A percentile compares a stretch with the other conserved stretches of the same genome.
phyloP scores from a whole-genome alignment of 768 basidiomycete genomes.

The Galerina marginata region DNA sequence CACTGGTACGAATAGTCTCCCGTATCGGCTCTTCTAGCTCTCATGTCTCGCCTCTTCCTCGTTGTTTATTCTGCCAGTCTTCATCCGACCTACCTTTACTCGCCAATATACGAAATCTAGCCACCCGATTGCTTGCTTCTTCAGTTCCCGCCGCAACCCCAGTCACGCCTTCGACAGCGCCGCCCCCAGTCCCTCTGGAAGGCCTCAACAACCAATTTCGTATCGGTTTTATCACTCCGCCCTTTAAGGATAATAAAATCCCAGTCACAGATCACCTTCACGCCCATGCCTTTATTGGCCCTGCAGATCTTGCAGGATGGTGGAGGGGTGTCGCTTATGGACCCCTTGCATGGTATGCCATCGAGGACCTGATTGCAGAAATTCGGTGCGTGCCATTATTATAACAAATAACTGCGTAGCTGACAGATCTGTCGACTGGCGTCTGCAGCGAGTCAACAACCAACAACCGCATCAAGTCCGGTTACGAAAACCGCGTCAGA shows the following conservation, averaged over 20 bases:
- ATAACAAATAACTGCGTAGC: background rate
- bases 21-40: background rate
- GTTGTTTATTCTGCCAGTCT: conserved; percentile 48
- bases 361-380: conserved; percentile 82
- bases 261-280: conserved; percentile 83
- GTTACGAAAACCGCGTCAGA: conserved; percentile 57
- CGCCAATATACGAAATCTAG: conserved; percentile 62
- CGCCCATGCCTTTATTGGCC: conserved; percentile 72
- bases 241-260: conserved; percentile 78
- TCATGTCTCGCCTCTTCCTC: background rate
- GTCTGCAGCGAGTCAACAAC: conserved; percentile 73
- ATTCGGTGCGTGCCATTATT: conserved; percentile 56
- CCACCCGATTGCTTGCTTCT: conserved; percentile 58
- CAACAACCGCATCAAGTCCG: conserved; percentile 86
- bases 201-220: conserved; percentile 48
- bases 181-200: conserved; percentile 36
- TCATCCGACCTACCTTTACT: conserved; percentile 79
- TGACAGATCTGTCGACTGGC: conserved; percentile 19
- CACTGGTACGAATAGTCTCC: conserved; percentile 46
- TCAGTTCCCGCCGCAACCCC: conserved; percentile 46
- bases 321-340: conserved; percentile 72
- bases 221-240: conserved; percentile 81
- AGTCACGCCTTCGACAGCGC: conserved; percentile 36
- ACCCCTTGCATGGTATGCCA: conserved; percentile 73
- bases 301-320: conserved; percentile 74